Percentiles rank a stretch among this genome's conserved stretches.
These are phyloP conservation scores for Lyophyllum semitale DNA, from an alignment of 768 basidiomycete genomes.

Conservation along the genomic window DNA sequence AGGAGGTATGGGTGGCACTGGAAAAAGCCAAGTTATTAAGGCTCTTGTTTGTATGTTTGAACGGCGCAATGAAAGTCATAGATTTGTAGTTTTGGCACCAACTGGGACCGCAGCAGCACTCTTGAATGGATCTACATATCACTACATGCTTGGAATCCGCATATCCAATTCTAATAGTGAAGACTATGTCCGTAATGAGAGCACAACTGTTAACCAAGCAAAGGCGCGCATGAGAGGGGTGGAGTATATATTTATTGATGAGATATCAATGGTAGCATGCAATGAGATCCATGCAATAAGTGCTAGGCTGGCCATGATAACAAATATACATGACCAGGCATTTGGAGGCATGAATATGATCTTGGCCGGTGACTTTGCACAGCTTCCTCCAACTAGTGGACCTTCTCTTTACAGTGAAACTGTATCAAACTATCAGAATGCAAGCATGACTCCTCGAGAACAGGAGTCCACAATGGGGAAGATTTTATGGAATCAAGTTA, in stretches of 20 bases:
- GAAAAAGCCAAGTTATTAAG: too few species aligned
- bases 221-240: background rate
- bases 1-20: too few species aligned
- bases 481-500: too few species aligned
- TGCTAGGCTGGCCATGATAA: conserved; percentile 1
- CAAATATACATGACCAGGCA: background rate
- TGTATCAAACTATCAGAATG: too few species aligned
- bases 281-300: too few species aligned
- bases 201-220: background rate
- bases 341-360: conserved; percentile 42
- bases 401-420: too few species aligned
- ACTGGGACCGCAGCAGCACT: conserved; percentile 20
- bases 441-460: too few species aligned
- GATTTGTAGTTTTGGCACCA: conserved; percentile 17
- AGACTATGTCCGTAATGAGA: background rate
- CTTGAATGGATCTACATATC: conserved; percentile 20
- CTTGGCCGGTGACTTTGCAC: conserved; percentile 46
- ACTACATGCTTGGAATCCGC: conserved; percentile 16
- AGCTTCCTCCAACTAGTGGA: conserved; percentile 39
- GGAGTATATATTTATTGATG: conserved; percentile 16
- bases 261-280: conserved; percentile 17
- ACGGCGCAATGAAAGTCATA: too few species aligned
- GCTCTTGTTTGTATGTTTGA: too few species aligned
- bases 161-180: too few species aligned
- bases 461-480: conserved; percentile 21